A percentile compares a stretch with the other conserved stretches of the same genome.
Evolutionary conservation across 176 grass and related monocot genomes (phyloP).

Genomic region (Eleusine coracana): DNA sequence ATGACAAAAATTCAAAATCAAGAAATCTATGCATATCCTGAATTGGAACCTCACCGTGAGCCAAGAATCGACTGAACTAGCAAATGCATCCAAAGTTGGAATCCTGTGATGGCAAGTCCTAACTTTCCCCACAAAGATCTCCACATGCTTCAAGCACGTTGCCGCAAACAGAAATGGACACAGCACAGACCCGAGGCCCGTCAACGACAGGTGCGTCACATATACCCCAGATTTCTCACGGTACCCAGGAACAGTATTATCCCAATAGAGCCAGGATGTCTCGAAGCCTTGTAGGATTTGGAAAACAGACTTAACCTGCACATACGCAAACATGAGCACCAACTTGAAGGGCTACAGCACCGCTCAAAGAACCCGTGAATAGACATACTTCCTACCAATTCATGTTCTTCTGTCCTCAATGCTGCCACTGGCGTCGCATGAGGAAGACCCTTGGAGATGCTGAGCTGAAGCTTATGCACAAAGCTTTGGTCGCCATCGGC

Average conservation of each 20-base stretch:
- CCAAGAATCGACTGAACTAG: conserved; percentile 77
- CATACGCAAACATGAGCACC: neutral
- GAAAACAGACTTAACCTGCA: conserved; percentile 71
- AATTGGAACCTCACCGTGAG: conserved; percentile 62
- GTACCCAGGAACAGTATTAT: conserved; percentile 43
- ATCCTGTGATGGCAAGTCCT: conserved; percentile 10
- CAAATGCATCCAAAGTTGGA: conserved; percentile 71
- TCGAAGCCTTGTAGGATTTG: conserved; percentile 82
- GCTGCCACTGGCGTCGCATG: conserved; percentile 55
- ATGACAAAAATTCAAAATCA: conserved; percentile 1
- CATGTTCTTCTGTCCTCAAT: conserved; percentile 63
- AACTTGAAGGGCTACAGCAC: neutral
- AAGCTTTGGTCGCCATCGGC: conserved; percentile 55
- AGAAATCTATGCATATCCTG: neutral
- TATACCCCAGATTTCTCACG: conserved; percentile 58
- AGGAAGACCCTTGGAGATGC: conserved; percentile 71
- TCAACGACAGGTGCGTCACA: conserved; percentile 61
- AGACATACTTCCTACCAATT: conserved; percentile 53
- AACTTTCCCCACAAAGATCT: conserved; percentile 69
- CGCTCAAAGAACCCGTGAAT: neutral
- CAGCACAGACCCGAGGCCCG: conserved; percentile 55
- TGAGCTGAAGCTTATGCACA: conserved; percentile 71
- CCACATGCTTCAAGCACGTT: conserved; percentile 80
- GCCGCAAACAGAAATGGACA: conserved; percentile 64
- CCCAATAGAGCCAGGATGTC: conserved; percentile 65